Conservation (phyloP, 2,329 filamentous ascomycete species). For the Alternaria tenuissima region DNA sequence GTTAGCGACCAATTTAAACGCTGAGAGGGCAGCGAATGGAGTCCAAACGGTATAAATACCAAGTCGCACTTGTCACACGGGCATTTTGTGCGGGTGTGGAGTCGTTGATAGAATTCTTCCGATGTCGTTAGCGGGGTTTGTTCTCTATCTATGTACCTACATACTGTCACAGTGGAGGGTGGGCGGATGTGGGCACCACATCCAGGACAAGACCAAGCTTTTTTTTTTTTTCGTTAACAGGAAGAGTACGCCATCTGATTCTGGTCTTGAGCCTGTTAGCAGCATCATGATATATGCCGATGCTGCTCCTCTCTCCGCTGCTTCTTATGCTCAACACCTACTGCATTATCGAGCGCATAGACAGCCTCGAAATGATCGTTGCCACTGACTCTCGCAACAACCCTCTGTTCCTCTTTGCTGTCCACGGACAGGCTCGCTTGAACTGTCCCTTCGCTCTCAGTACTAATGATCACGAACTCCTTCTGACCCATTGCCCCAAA, state of each 20-base stretch:
- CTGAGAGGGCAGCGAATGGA: not conserved
- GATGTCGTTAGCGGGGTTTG: not conserved
- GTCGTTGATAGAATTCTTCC: not conserved
- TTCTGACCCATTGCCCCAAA: not conserved
- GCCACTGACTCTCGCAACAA: not conserved
- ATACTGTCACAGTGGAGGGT: no score
- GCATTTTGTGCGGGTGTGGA: not conserved
- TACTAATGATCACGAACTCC: not conserved
- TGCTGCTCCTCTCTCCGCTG: no score
- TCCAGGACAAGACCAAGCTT: no score
- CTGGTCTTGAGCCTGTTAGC: no score
- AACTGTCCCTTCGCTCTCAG: not conserved
- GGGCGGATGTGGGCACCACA: no score
- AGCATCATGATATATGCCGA: no score
- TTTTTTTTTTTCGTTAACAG: no score
- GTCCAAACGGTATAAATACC: not conserved
- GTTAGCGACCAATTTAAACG: conserved; percentile 26
- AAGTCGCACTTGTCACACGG: not conserved
- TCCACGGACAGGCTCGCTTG: not conserved
- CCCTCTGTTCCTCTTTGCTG: not conserved
- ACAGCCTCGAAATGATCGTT: not conserved
- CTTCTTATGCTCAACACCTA: not conserved
- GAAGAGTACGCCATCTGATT: no score
- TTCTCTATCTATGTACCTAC: no score
- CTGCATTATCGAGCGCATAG: not conserved